These are phyloP conservation scores for Tulasnella sp. DNA, from an alignment of 768 basidiomycete genomes.

Conservation along the genomic window DNA sequence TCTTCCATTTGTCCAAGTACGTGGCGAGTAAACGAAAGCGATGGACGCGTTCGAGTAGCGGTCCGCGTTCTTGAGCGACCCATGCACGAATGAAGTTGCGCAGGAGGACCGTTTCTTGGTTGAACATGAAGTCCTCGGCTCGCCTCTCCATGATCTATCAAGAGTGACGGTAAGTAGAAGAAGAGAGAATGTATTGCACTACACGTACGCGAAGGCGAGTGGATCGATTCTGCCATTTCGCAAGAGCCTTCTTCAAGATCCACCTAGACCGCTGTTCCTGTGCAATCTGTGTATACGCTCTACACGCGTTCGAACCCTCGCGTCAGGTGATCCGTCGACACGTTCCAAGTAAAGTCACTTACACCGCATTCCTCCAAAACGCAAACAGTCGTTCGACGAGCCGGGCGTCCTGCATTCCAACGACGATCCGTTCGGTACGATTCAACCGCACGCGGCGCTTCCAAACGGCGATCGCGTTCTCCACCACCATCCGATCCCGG, in stretches of 20 bases:
- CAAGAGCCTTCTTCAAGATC: slow-evolving; percentile 36
- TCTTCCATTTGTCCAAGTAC: slow-evolving; percentile 41
- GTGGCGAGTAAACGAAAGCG: slow-evolving; percentile 34
- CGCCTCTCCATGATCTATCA: slow-evolving; percentile 43
- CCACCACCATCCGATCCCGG: slow-evolving; percentile 29
- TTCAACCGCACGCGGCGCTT: slow-evolving; percentile 34
- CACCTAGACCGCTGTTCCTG: slow-evolving; percentile 32
- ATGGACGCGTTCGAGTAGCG: slow-evolving; percentile 43
- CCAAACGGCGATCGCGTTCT: slow-evolving; percentile 50
- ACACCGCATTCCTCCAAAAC: slow-evolving; percentile 50
- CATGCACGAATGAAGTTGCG: slow-evolving; percentile 51
- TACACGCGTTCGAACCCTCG: background rate
- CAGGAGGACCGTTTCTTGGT: slow-evolving; percentile 47
- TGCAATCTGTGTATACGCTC: slow-evolving; percentile 36
- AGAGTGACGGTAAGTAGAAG: background rate
- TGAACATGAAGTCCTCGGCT: slow-evolving; percentile 42
- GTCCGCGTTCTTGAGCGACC: slow-evolving; percentile 56
- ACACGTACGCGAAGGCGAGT: slow-evolving; percentile 40
- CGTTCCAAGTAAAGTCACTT: slow-evolving; percentile 19
- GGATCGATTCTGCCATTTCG: slow-evolving; percentile 40
- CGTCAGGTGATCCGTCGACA: background rate
- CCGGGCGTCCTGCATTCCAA: slow-evolving; percentile 24
- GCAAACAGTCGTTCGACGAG: slow-evolving; percentile 38
- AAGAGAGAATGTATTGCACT: background rate
- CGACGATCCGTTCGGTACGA: slow-evolving; percentile 20